Evolutionary conservation across 441 rosid genomes (phyloP), one percentile per base, ranked within the genome.

Genomic region (Eruca vesicaria): DNA sequence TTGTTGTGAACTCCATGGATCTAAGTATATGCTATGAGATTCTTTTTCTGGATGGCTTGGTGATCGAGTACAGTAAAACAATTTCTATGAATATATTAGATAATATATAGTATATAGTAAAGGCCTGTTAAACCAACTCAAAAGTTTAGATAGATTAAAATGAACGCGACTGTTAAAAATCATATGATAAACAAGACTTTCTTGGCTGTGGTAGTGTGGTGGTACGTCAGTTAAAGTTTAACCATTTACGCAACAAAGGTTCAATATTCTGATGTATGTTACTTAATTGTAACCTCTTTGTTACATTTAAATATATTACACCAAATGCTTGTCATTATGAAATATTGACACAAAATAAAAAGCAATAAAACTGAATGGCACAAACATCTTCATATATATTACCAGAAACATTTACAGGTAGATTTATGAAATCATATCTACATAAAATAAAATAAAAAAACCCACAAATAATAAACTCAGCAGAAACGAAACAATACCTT

Each of bases 21-120:
- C 71, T 56, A 62, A 63, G 52, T 38, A 70, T 43, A 63, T 55
- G 75, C 61, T 41, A 10, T 19, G 12, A 75, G 59, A 62, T 72
- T 38, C 29, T 55, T 64, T 68, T 55, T 32, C n/a, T 62, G 11
- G 15, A 16, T 68, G 14, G 68, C 56, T 68, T 52, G 11, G 38
- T 62, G 65, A 15, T 63, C 59, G 52, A 69, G 58, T 28, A 63
- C 59, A 45, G 15, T 36, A 26, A 12, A 48, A 41, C 21, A 53
- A 48, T 7, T 23, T 57, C 1, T 21, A 20, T n/a, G 45, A 45
- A 6, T 14, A 9, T 26, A 35, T 7, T 26, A 61, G 20, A 65
- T 45, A 45, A 15, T 29, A 18, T 33, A 33, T 10, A 52, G 2
- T 48, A 48, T 48, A 48, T 48, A 48, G 55, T 8, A 16, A 2